Base-by-base conservation (phyloP, 2,329 filamentous ascomycete genomes). In the Leptosphaerulina australis region DNA sequence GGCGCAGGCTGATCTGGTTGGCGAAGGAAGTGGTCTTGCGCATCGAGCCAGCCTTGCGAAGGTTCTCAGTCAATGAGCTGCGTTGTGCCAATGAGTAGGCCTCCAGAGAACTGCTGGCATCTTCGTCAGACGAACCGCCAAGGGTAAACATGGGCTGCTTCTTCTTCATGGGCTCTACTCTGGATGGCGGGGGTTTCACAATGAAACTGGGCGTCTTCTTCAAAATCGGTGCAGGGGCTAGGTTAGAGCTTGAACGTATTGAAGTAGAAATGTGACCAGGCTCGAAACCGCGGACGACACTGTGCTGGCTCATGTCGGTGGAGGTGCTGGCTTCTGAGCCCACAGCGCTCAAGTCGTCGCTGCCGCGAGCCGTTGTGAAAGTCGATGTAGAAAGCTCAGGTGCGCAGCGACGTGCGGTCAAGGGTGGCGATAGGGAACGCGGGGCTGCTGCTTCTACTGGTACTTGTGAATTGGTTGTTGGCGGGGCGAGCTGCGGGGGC, bases 1-100 rank as follows among this genome's bases (percentile, higher is more conserved):
- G 87, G 50, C 84, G 82, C 12, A 85, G 86, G 30, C 83, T 81
- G 36, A 93, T 82, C 58, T 91, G 84, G 63, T 90, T 87, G 74
- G 85, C 88, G 72, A 96, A 94, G 0, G 91, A 91, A 0, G 90
- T 83, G 50, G 87, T 84, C 80, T 96, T 96, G 77, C 88, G 90
- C 59, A 63, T 66, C 21, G 59, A 55, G n/a, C 55, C 53, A 11
- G 62, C 72, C 59, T 77, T 74, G 59, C 77, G 77, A 6, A 86
- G 65, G 44, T 77, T 79, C 34, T 84, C 77, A 3, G 80, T 77
- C 2, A 85, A 69, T 2, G 79, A 80, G 69, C 82, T 85, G 40
- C 78, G 79, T 50, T 79, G 75, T 11, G 74, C 72, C 12, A 61
- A 79, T 64, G 66, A 83, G 47, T 68, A 71, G 34, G 82, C 80